phyloP scores from a whole-genome alignment of 2,329 filamentous ascomycete genomes.

The Apiospora hydei region DNA sequence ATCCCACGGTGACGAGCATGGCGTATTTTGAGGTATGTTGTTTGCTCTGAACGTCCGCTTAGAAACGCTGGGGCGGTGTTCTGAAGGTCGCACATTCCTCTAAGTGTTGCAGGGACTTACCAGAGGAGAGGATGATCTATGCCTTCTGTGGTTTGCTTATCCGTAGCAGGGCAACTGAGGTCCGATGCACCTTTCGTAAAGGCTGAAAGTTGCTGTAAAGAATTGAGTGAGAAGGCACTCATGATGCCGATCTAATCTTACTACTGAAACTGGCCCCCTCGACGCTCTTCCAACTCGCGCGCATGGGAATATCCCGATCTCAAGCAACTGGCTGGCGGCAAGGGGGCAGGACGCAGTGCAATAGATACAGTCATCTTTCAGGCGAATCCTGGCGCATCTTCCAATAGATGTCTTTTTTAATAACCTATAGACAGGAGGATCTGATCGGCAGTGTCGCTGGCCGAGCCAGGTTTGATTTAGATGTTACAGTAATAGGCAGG shows the following conservation, averaged over 20 bases:
- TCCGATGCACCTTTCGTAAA: not conserved
- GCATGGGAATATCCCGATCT: not conserved
- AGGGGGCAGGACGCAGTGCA: not conserved
- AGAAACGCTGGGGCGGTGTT: not conserved
- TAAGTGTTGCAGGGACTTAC: not conserved
- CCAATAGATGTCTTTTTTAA: not conserved
- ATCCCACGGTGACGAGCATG: slow-evolving; percentile 29
- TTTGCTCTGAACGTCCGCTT: not conserved
- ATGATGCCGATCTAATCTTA: not conserved
- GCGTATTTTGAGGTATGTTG: not conserved
- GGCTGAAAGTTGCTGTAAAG: not conserved
- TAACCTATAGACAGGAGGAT: not conserved
- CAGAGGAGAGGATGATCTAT: too few species aligned
- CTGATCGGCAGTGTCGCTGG: not conserved
- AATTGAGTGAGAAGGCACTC: not conserved
- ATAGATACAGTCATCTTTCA: not conserved
- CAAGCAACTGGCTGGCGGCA: not conserved
- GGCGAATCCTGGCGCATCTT: not conserved
- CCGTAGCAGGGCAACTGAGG: too few species aligned
- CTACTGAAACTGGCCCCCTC: not conserved
- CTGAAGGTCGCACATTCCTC: not conserved
- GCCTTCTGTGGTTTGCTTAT: too few species aligned
- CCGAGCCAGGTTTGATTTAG: not conserved
- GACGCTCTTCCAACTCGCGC: not conserved
- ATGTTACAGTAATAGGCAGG: not conserved